phyloP scores from a whole-genome alignment of 441 rosid genomes.

The Hura crepitans region DNA sequence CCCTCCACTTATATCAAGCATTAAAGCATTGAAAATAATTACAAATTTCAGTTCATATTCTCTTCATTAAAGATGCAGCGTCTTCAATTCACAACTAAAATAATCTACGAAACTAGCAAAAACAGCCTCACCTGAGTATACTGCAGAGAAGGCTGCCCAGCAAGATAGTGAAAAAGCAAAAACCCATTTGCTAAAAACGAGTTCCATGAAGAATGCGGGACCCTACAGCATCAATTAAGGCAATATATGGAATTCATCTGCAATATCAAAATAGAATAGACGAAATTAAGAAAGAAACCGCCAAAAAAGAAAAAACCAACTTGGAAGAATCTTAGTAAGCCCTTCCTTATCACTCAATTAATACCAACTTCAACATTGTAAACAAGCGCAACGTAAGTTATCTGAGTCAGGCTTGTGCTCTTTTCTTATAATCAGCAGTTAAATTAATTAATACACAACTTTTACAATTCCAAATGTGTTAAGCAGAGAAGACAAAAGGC shows the following conservation, averaged over 20 bases:
- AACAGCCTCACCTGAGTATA: constrained; percentile 37
- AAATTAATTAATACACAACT: constrained; percentile 8
- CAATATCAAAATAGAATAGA: constrained; percentile 14
- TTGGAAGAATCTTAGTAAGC: constrained; percentile 33
- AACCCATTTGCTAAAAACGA: constrained; percentile 47
- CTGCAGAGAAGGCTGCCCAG: constrained; percentile 37
- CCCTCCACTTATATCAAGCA: constrained; percentile 49
- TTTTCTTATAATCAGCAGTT: neutral
- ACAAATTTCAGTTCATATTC: constrained; percentile 1
- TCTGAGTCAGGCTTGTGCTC: constrained; percentile 7
- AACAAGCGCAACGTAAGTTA: constrained; percentile 33
- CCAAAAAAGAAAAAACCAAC: constrained; percentile 8
- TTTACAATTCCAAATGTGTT: neutral
- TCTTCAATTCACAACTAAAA: neutral
- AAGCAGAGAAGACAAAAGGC: constrained; percentile 20
- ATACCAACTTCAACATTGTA: constrained; percentile 44
- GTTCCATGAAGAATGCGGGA: constrained; percentile 53
- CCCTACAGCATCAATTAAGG: constrained; percentile 29
- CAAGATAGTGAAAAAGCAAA: constrained; percentile 41
- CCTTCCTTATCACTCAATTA: constrained; percentile 43
- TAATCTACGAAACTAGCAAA: neutral
- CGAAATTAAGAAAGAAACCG: constrained; percentile 13
- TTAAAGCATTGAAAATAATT: constrained; percentile 6
- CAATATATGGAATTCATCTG: constrained; percentile 29
- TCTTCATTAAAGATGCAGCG: neutral